phyloP scores from a whole-genome alignment of 257 asterid species.

The Rubia yunnanensis region DNA sequence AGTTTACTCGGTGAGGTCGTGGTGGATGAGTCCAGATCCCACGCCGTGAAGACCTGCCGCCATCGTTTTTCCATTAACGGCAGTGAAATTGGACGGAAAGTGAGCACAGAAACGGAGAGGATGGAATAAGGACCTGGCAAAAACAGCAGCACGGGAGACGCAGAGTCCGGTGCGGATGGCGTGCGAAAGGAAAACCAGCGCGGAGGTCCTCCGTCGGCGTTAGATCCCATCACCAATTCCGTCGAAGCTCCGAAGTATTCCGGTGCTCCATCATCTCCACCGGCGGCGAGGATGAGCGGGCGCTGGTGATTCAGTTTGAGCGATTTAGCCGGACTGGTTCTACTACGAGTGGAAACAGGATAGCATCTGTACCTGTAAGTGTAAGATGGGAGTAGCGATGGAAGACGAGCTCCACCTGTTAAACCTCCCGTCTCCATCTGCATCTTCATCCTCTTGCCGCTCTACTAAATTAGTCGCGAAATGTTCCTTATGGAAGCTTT shows the following conservation, averaged over 20 bases:
- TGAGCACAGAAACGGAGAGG: background rate
- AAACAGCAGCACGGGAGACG: constrained; percentile 41
- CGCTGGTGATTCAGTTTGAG: background rate
- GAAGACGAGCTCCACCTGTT: background rate
- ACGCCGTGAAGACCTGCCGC: constrained; percentile 55
- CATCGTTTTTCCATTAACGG: background rate
- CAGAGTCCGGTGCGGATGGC: background rate
- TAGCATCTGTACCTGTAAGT: background rate
- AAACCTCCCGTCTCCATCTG: background rate
- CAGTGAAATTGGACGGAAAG: background rate
- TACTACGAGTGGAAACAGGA: background rate
- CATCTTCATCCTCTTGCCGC: background rate
- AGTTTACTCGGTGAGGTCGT: constrained; percentile 52
- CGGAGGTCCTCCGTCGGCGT: constrained; percentile 64
- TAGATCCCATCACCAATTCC: constrained; percentile 24
- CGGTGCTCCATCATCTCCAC: constrained; percentile 14
- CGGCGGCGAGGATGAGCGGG: background rate
- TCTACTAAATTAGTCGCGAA: too few species aligned
- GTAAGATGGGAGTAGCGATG: background rate
- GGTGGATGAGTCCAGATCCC: constrained; percentile 57
- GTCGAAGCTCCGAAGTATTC: constrained; percentile 45
- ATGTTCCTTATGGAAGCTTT: too few species aligned
- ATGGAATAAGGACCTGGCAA: constrained; percentile 46
- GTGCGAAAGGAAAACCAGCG: constrained; percentile 52
- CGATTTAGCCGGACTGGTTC: background rate